Conservation (phyloP, 1,284 basidiomycete species). For the Wolfiporia cocos region DNA sequence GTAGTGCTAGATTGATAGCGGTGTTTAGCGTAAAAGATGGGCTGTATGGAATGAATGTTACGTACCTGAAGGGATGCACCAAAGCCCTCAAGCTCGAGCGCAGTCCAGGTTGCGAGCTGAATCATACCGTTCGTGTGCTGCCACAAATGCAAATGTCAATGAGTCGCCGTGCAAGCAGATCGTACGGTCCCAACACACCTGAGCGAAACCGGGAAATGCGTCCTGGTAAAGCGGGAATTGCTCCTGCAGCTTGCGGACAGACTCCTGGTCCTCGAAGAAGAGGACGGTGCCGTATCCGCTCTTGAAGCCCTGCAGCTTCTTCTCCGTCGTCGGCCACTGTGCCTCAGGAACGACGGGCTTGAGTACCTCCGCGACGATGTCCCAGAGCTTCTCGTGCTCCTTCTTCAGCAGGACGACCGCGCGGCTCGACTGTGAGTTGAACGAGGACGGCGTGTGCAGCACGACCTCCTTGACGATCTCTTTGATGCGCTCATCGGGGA, state of each 20-base stretch:
- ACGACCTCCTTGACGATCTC: slow-evolving; percentile 18
- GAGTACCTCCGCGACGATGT: slow-evolving; percentile 18
- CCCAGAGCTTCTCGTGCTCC: slow-evolving; percentile 23
- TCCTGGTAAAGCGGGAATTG: slow-evolving; percentile 19
- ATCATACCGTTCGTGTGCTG: slow-evolving; percentile 11
- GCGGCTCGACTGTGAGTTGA: slow-evolving; percentile 21
- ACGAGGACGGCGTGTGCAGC: slow-evolving; percentile 19
- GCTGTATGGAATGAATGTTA: too few species aligned
- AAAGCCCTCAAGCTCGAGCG: slow-evolving; percentile 20
- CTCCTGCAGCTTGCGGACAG: slow-evolving; percentile 17
- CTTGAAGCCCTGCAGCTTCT: slow-evolving; percentile 17
- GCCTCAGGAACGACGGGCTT: slow-evolving; percentile 17
- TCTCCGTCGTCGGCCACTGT: slow-evolving; percentile 17
- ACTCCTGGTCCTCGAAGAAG: slow-evolving; percentile 21
- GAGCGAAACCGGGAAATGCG: slow-evolving; percentile 18
- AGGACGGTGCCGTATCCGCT: slow-evolving; percentile 20
- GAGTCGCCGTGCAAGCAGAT: too few species aligned
- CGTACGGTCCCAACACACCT: slow-evolving; percentile 13
- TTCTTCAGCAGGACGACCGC: slow-evolving; percentile 18
- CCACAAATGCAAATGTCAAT: not conserved
- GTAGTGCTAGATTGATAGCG: slow-evolving; percentile 20
- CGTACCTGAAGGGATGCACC: slow-evolving; percentile 17
- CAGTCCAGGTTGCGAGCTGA: slow-evolving; percentile 21
- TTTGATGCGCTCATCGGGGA: slow-evolving; percentile 19
- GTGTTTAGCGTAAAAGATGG: too few species aligned